phyloP scores from a whole-genome alignment of 805 yeast species.

The Wickerhamiella occidentalis region DNA sequence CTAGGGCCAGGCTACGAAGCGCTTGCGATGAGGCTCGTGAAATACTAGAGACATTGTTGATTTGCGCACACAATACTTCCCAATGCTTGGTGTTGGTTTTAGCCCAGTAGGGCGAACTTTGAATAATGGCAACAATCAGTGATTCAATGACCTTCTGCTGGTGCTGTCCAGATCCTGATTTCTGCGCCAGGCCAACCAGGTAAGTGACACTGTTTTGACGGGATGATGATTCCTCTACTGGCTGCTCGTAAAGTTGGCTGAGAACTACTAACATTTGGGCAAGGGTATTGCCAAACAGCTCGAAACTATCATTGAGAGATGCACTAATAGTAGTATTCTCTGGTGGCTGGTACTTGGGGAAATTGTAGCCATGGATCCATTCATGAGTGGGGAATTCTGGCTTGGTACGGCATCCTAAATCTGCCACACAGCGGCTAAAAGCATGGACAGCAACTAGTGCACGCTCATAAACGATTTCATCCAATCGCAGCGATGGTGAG shows the following conservation, averaged over 20 bases:
- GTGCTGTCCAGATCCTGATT: slow-evolving; percentile 6
- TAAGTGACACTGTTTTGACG: slow-evolving; percentile 22
- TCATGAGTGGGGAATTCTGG: slow-evolving; percentile 61
- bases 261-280: slow-evolving; percentile 15
- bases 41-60: slow-evolving; percentile 58
- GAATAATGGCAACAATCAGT: slow-evolving; percentile 56
- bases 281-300: slow-evolving; percentile 21
- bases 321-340: slow-evolving; percentile 12
- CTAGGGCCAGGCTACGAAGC: slow-evolving; percentile 52
- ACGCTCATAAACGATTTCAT: slow-evolving; percentile 56
- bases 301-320: slow-evolving; percentile 20
- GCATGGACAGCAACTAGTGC: slow-evolving; percentile 57
- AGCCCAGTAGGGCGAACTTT: slow-evolving; percentile 61
- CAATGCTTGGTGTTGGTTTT: slow-evolving; percentile 52
- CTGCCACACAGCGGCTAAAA: slow-evolving; percentile 59
- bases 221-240: slow-evolving; percentile 6
- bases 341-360: slow-evolving; percentile 9
- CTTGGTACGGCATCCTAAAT: slow-evolving; percentile 40
- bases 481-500: slow-evolving; percentile 30
- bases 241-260: slow-evolving; percentile 9
- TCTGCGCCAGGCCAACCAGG: slow-evolving; percentile 12
- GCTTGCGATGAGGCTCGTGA: slow-evolving; percentile 53
- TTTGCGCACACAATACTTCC: slow-evolving; percentile 66
- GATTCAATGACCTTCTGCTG: slow-evolving; percentile 27
- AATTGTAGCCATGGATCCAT: slow-evolving; percentile 22